Percentiles rank a stretch among this genome's conserved stretches.
Evolutionary conservation across 768 basidiomycete species (phyloP).

Genomic region (Mycena pura): DNA sequence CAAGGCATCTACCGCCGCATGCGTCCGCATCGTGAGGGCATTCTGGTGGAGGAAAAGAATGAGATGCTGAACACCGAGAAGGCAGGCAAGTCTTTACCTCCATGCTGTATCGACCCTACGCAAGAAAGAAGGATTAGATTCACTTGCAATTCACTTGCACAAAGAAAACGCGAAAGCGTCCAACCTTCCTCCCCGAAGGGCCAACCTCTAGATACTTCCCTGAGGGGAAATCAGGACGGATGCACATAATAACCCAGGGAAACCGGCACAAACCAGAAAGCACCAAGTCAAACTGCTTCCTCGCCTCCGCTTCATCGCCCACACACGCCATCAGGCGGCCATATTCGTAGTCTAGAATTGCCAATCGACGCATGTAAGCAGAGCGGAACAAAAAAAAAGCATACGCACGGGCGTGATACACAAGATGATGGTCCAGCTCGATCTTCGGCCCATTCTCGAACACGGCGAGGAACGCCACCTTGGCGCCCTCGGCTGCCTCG

Average conservation of each 20-base stretch:
- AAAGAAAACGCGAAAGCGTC: constrained; percentile 5
- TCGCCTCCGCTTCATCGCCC: constrained; percentile 66
- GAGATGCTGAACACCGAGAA: neutral
- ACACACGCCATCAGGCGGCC: constrained; percentile 79
- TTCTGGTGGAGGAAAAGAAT: constrained; percentile 46
- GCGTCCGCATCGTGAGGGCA: constrained; percentile 58
- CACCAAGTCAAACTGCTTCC: constrained; percentile 79
- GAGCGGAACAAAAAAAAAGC: neutral
- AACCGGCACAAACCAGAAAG: constrained; percentile 61
- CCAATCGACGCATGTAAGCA: neutral
- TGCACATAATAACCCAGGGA: neutral
- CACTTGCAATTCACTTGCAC: no score
- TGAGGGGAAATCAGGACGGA: constrained; percentile 22
- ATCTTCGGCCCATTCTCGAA: constrained; percentile 75
- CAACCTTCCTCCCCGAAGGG: constrained; percentile 58
- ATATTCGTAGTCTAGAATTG: constrained; percentile 78
- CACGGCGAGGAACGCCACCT: constrained; percentile 67
- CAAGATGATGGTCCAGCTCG: constrained; percentile 86
- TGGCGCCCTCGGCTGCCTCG: constrained; percentile 61
- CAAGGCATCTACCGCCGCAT: constrained; percentile 67
- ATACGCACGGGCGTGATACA: constrained; percentile 84
- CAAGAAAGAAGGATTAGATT: neutral
- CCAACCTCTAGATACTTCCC: constrained; percentile 76
- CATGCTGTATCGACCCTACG: constrained; percentile 78
- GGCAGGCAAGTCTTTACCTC: constrained; percentile 56